Evolutionary conservation across 257 asterid species (phyloP).

Genomic region (Fraxinus anomala): DNA sequence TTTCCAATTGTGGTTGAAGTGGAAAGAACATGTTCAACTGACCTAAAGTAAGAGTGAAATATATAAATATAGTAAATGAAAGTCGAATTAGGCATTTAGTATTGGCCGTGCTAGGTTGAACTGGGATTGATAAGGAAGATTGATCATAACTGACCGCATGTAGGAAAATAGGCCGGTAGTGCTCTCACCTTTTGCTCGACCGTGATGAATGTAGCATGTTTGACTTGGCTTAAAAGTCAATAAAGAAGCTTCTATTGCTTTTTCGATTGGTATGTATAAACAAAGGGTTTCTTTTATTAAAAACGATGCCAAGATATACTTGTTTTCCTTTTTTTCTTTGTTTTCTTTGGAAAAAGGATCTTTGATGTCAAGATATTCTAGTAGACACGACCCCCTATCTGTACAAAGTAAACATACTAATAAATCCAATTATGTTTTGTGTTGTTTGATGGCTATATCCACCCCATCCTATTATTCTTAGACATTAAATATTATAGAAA

Average conservation of each 20-base stretch:
- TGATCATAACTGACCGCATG: too few relatives aligned
- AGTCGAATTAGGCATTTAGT: background rate
- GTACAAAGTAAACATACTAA: background rate
- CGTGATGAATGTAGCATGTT: too few relatives aligned
- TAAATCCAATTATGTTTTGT: background rate
- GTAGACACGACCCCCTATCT: background rate
- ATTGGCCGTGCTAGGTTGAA: background rate
- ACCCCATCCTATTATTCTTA: background rate
- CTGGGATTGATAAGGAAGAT: background rate
- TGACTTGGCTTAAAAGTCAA: background rate
- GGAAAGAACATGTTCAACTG: constrained; percentile 35
- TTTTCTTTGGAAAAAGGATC: too few relatives aligned
- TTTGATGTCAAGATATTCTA: too few relatives aligned
- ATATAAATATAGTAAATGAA: too few relatives aligned
- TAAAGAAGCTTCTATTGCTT: background rate
- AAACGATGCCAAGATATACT: too few relatives aligned
- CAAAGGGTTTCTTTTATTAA: too few relatives aligned
- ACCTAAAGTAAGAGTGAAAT: constrained; percentile 1
- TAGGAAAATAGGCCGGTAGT: too few relatives aligned
- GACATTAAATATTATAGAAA: constrained; percentile 6
- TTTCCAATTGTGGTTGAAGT: constrained; percentile 40
- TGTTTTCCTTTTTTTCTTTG: too few relatives aligned
- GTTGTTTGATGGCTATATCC: background rate
- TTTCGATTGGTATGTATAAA: background rate
- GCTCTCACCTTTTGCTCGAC: too few relatives aligned